A percentile compares a stretch with the other conserved stretches of the same genome.
These are phyloP conservation scores for Cnidoscolus chayamansa DNA, from an alignment of 441 rosid species.

Conservation along the genomic window DNA sequence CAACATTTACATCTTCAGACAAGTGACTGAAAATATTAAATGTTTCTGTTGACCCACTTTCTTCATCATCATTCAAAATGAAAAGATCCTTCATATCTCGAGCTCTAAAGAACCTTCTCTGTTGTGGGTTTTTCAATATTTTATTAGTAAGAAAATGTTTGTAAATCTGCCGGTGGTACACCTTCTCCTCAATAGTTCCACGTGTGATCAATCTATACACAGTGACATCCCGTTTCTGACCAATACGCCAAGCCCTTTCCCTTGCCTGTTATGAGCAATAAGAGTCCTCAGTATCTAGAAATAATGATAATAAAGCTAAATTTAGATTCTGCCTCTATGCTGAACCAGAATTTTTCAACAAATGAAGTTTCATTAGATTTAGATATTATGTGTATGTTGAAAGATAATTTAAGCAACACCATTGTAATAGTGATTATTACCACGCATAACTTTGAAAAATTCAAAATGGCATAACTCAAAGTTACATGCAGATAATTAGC, in stretches of 20 bases:
- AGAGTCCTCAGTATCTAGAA: slow-evolving; percentile 17
- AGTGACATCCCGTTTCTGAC: slow-evolving; percentile 85
- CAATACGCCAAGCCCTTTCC: slow-evolving; percentile 99
- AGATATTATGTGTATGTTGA: neutral
- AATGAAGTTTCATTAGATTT: neutral
- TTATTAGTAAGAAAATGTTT: slow-evolving; percentile 95
- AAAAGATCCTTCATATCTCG: slow-evolving; percentile 97
- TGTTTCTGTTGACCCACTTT: slow-evolving; percentile 71
- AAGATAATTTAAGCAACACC: neutral
- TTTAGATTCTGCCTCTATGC: neutral
- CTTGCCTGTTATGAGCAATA: slow-evolving; percentile 61
- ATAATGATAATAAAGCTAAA: slow-evolving; percentile 1
- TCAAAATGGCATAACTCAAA: neutral
- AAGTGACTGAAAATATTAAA: slow-evolving; percentile 84
- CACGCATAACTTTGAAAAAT: neutral
- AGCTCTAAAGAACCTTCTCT: slow-evolving; percentile 90
- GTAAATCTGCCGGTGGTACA: slow-evolving; percentile 92
- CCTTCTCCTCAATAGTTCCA: slow-evolving; percentile 97
- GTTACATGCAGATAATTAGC: neutral
- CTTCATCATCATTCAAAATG: slow-evolving; percentile 63
- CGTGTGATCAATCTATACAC: slow-evolving; percentile 87
- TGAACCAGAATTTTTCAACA: neutral
- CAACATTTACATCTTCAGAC: slow-evolving; percentile 59
- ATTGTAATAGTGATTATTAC: slow-evolving; percentile 8
- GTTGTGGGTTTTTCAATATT: slow-evolving; percentile 93